Evolutionary conservation across 805 yeast species (phyloP), one percentile per base, ranked within the genome.

Genomic region (Saccharomycopsis malanga): DNA sequence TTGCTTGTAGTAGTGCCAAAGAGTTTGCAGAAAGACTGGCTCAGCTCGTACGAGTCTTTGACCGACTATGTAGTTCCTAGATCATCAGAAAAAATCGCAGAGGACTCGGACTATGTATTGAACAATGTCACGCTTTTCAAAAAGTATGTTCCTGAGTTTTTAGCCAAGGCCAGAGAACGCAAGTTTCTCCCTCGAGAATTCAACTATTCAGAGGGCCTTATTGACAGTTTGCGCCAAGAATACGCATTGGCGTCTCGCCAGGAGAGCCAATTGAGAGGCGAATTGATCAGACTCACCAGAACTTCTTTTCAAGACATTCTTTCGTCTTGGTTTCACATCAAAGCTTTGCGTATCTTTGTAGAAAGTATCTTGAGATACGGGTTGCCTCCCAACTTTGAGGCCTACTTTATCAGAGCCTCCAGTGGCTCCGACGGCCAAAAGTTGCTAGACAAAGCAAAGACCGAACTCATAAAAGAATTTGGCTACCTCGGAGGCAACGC

Each of bases 301-400:
- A 81, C 96, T 20, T 94, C 98, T n/a, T 93, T 83, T 63, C 73
- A 84, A 21, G 98, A 93, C 59, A 79, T 89, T 44, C 71, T 85
- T 53, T 73, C 86, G 56, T 79, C 83, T 54, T 88, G 96, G 96
- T 73, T 86, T 60, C 98, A 93, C 65, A 76, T 93, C 56, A 88
- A 88, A 66, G 79, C 86, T 3, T 73, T 93, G 45, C 80, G 97
- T 56, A 74, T 86, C 17, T 93, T 84, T 65, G 96, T 91, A 34
- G 99, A 93, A 68, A 77, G 88, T 43, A 96, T 93, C 14, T 74
- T 93, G 63, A 81, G 99, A 66, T 93, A 93, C 64, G 99, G 99
- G 0, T 75, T 93, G 54, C 99, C 98, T 30, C 97, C 98, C 25
- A 83, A 83, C 58, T 93, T 91, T 64, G 76, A 78, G 59, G 68